Conservation (phyloP, 345 rosid genomes). For the Citrus sp. region DNA sequence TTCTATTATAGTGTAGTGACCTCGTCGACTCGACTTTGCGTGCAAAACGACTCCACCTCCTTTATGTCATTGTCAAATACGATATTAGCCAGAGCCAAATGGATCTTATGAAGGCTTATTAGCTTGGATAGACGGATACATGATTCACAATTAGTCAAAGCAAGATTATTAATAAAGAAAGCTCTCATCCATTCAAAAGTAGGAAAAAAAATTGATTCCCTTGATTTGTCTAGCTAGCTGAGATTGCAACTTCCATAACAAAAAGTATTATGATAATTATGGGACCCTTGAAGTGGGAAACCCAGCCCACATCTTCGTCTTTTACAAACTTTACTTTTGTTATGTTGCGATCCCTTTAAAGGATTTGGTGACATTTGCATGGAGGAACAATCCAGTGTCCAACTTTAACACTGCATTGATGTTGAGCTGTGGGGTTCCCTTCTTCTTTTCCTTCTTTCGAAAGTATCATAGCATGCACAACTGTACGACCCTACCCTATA, state of each 20-base stretch:
- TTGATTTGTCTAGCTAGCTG: background rate
- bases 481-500: constrained; percentile 12
- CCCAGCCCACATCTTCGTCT: background rate
- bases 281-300: constrained; percentile 8
- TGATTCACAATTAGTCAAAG: background rate
- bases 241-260: constrained; percentile 11
- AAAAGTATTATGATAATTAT: constrained; percentile 10
- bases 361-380: constrained; percentile 27
- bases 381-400: constrained; percentile 37
- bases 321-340: background rate
- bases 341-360: background rate
- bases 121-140: background rate
- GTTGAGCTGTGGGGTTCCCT: constrained; percentile 15
- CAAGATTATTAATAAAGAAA: background rate
- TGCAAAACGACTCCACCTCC: background rate
- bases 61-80: background rate
- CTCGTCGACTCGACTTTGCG: background rate
- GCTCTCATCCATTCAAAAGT: background rate
- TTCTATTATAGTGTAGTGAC: background rate
- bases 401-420: constrained; percentile 29
- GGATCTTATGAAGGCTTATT: background rate
- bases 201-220: background rate
- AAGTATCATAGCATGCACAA: constrained; percentile 20
- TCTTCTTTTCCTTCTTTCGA: constrained; percentile 1
- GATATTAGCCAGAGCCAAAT: background rate